Percentiles rank a stretch among this genome's conserved stretches.
These are phyloP conservation scores for Coniochaeta sp. DNA, from an alignment of 2,329 filamentous ascomycete genomes.

Conservation along the genomic window DNA sequence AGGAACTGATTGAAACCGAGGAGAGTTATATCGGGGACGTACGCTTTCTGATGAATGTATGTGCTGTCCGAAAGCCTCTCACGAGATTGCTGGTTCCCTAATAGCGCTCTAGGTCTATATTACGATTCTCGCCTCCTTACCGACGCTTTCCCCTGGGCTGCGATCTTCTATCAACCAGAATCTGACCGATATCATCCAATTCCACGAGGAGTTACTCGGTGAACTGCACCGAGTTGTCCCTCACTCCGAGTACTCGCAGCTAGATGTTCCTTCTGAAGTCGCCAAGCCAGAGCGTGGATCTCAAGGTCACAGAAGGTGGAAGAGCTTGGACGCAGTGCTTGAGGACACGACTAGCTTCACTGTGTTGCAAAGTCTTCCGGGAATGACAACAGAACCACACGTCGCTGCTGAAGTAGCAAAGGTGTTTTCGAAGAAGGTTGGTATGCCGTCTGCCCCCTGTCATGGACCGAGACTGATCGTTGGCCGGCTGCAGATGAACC, in stretches of 20 bases:
- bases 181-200: slow-evolving; percentile 68
- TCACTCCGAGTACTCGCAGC: slow-evolving; percentile 54
- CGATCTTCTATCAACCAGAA: slow-evolving; percentile 72
- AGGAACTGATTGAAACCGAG: slow-evolving; percentile 81
- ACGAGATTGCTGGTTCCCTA: slow-evolving; percentile 1
- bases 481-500: slow-evolving; percentile 53
- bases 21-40: slow-evolving; percentile 84
- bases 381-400: slow-evolving; percentile 50
- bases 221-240: slow-evolving; percentile 67
- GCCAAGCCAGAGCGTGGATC: slow-evolving; percentile 9
- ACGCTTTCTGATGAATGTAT: slow-evolving; percentile 77
- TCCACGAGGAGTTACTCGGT: slow-evolving; percentile 75
- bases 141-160: slow-evolving; percentile 54
- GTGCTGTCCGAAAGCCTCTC: slow-evolving; percentile 15
- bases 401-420: slow-evolving; percentile 54
- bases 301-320: slow-evolving; percentile 36
- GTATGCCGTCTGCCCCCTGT: not conserved
- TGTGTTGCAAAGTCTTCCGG: slow-evolving; percentile 39
- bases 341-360: slow-evolving; percentile 28
- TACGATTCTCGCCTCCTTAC: slow-evolving; percentile 65
- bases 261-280: slow-evolving; percentile 20
- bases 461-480: slow-evolving; percentile 1
- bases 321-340: slow-evolving; percentile 38
- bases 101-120: slow-evolving; percentile 56
- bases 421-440: slow-evolving; percentile 52